A percentile compares a stretch with the other conserved stretches of the same genome.
These are phyloP conservation scores for Pachysandra terminalis DNA, from an alignment of 164 flowering plant species.

Conservation along the genomic window DNA sequence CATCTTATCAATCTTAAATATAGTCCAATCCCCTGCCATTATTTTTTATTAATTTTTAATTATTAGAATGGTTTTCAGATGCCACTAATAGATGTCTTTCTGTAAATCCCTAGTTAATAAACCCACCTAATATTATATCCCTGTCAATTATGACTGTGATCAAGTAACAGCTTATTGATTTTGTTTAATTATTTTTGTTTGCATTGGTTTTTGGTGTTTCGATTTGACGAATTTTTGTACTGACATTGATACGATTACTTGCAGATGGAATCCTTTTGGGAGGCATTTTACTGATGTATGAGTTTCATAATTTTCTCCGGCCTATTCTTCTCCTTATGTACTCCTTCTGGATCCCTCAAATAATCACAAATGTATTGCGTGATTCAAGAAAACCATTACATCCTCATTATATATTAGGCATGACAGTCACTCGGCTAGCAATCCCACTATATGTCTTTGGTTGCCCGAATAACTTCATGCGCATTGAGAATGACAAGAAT, in stretches of 20 bases:
- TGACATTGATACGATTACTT: slow-evolving; percentile 12
- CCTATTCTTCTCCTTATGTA: slow-evolving; percentile 80
- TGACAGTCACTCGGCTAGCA: slow-evolving; percentile 80
- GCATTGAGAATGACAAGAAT: slow-evolving; percentile 66
- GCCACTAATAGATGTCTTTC: too few species aligned
- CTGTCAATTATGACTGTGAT: background rate
- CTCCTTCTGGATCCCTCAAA: slow-evolving; percentile 98
- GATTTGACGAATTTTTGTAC: background rate
- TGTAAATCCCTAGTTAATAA: too few species aligned
- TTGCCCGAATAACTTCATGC: slow-evolving; percentile 96
- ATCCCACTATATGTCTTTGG: slow-evolving; percentile 93
- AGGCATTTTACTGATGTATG: slow-evolving; percentile 91
- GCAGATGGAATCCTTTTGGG: slow-evolving; percentile 99
- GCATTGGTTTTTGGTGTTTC: background rate
- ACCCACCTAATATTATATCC: too few species aligned
- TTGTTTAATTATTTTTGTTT: too few species aligned
- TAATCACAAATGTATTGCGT: slow-evolving; percentile 69
- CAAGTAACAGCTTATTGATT: background rate
- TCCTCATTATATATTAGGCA: slow-evolving; percentile 90
- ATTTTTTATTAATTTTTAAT: too few species aligned
- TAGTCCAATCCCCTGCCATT: too few species aligned
- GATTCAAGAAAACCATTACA: slow-evolving; percentile 97
- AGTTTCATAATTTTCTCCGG: slow-evolving; percentile 72
- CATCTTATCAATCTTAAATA: too few species aligned
- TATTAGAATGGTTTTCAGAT: too few species aligned